Conservation (phyloP, 1,284 basidiomycete species). For the Sporisorium reilianum region DNA sequence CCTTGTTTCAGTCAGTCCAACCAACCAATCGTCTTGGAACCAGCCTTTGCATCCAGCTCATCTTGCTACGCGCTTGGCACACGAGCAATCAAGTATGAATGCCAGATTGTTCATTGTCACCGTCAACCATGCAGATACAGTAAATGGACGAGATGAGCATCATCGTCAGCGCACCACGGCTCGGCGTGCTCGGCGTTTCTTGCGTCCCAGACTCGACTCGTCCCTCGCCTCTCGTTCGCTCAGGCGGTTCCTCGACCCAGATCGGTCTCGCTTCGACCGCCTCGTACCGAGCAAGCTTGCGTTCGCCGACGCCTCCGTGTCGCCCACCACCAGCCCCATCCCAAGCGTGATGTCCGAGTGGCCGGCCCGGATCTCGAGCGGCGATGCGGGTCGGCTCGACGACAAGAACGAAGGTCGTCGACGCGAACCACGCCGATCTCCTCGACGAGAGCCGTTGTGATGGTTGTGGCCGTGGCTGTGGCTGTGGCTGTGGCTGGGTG, state of each 20-base stretch:
- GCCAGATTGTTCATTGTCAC: not conserved
- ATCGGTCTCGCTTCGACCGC: conserved; percentile 34
- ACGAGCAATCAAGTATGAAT: not conserved
- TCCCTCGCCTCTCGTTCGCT: conserved; percentile 21
- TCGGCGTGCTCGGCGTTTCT: conserved; percentile 24
- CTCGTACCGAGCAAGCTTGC: conserved; percentile 15
- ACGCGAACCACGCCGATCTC: conserved; percentile 23
- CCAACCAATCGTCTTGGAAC: too few relatives aligned
- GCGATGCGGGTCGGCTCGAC: conserved; percentile 32
- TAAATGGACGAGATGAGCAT: not conserved
- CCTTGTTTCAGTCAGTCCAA: not conserved
- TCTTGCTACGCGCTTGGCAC: not conserved
- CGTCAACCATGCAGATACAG: not conserved
- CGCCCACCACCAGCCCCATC: conserved; percentile 19
- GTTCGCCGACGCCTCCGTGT: conserved; percentile 11
- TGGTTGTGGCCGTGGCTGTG: conserved; percentile 24
- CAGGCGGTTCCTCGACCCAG: conserved; percentile 24
- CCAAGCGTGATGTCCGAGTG: conserved; percentile 28
- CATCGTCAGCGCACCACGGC: conserved; percentile 11
- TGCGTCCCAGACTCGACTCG: conserved; percentile 21
- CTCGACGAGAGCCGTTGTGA: conserved; percentile 19
- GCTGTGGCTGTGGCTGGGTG: conserved; percentile 14
- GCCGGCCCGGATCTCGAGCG: conserved; percentile 36
- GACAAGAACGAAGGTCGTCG: conserved; percentile 41
- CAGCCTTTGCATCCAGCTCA: not conserved